These are phyloP conservation scores for Penicillium sp. DNA, from an alignment of 2,329 filamentous ascomycete genomes.

Conservation along the genomic window DNA sequence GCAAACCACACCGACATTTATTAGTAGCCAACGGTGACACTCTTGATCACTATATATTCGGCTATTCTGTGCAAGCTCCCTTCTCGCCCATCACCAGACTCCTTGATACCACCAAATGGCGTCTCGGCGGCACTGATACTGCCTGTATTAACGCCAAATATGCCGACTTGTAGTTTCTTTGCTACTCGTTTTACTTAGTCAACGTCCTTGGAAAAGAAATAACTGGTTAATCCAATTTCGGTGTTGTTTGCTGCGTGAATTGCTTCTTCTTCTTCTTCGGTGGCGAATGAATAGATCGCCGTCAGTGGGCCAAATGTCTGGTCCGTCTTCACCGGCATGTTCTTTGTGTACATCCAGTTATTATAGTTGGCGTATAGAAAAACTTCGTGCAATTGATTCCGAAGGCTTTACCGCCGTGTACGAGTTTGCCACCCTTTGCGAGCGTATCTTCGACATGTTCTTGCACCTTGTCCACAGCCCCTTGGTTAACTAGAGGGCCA, in stretches of 20 bases:
- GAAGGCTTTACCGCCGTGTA: slow-evolving; percentile 72
- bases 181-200: slow-evolving; percentile 57
- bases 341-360: slow-evolving; percentile 75
- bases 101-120: slow-evolving; percentile 75
- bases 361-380: slow-evolving; percentile 85
- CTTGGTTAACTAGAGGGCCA: slow-evolving; percentile 64
- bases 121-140: slow-evolving; percentile 51
- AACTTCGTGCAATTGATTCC: slow-evolving; percentile 69
- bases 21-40: not conserved
- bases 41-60: not conserved
- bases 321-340: slow-evolving; percentile 79
- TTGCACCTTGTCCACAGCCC: slow-evolving; percentile 74
- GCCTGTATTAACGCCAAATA: slow-evolving; percentile 67
- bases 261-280: slow-evolving; percentile 85
- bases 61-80: slow-evolving; percentile 50
- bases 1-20: slow-evolving; percentile 28
- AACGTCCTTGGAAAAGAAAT: slow-evolving; percentile 74
- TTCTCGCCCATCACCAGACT: slow-evolving; percentile 76
- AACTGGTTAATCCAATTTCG: slow-evolving; percentile 85
- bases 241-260: slow-evolving; percentile 74
- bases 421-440: slow-evolving; percentile 68
- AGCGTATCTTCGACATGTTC: slow-evolving; percentile 75
- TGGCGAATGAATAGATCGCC: slow-evolving; percentile 80
- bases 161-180: slow-evolving; percentile 51
- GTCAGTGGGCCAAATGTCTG: slow-evolving; percentile 96